A percentile compares a stretch with the other conserved stretches of the same genome.
Evolutionary conservation across 1,284 basidiomycete species (phyloP).

Genomic region (Calocybe gambosa): DNA sequence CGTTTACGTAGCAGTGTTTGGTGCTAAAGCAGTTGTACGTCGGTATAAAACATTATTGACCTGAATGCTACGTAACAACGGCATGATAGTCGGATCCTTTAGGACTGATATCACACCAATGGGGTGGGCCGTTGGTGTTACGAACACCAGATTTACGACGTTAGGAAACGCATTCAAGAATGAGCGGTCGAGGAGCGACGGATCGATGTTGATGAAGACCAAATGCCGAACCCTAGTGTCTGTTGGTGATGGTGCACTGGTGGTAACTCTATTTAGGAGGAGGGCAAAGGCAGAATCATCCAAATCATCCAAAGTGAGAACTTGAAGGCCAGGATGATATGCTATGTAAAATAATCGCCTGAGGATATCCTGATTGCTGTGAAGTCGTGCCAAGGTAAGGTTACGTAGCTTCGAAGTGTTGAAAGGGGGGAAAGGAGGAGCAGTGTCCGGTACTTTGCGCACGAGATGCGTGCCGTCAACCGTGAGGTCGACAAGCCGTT

Average conservation of each 20-base stretch:
- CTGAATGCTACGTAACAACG: background rate
- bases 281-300: background rate
- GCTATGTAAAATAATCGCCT: constrained; percentile 3
- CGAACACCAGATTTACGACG: background rate
- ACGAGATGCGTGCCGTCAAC: constrained; percentile 7
- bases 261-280: background rate
- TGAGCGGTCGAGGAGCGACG: background rate
- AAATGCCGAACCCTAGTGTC: background rate
- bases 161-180: constrained; percentile 1
- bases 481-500: constrained; percentile 1
- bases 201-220: background rate
- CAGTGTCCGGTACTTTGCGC: background rate
- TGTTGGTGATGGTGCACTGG: background rate
- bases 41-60: background rate
- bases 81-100: background rate
- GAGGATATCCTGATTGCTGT: background rate
- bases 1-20: no score
- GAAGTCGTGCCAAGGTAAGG: constrained; percentile 4
- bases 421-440: constrained; percentile 5
- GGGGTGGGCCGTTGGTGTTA: background rate
- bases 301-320: constrained; percentile 2
- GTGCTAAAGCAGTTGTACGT: background rate
- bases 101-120: background rate
- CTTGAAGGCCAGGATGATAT: constrained; percentile 1
- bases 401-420: background rate